Conservation (phyloP, 2,329 filamentous ascomycete species). For the Colletotrichum theobromicola region DNA sequence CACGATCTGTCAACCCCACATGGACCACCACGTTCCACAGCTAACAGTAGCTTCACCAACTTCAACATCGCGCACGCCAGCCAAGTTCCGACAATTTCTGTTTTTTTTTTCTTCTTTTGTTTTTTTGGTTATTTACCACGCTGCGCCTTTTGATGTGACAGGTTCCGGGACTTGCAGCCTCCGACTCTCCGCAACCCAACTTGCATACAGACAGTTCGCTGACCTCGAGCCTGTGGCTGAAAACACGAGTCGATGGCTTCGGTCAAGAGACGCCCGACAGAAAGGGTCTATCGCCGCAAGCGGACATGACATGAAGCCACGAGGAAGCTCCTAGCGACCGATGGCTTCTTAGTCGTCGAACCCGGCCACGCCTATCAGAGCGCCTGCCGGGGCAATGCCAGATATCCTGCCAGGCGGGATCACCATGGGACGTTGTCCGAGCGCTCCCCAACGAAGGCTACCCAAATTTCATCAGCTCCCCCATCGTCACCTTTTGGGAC, state of each 20-base stretch:
- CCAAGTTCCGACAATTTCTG: not conserved
- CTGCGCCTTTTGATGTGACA: not conserved
- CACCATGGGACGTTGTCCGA: constrained; percentile 3
- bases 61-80: not conserved
- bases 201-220: not conserved
- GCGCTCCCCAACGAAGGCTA: not conserved
- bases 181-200: not conserved
- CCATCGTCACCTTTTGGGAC: not conserved
- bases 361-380: not conserved
- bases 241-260: not conserved
- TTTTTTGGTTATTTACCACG: too few species aligned
- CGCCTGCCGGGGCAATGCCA: not conserved
- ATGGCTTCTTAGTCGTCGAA: not conserved
- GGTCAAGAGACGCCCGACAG: not conserved
- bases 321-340: not conserved
- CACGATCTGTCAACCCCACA: not conserved
- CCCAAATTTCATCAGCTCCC: not conserved
- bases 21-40: not conserved
- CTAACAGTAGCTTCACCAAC: not conserved
- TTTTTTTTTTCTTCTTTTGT: too few species aligned
- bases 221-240: constrained; percentile 16
- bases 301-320: not conserved
- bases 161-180: not conserved
- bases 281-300: not conserved
- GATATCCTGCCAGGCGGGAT: not conserved